Percentiles rank a stretch among this genome's conserved stretches.
Evolutionary conservation across 192 early-diverging fungal genomes (phyloP).

Genomic region (Coemansia sp.): DNA sequence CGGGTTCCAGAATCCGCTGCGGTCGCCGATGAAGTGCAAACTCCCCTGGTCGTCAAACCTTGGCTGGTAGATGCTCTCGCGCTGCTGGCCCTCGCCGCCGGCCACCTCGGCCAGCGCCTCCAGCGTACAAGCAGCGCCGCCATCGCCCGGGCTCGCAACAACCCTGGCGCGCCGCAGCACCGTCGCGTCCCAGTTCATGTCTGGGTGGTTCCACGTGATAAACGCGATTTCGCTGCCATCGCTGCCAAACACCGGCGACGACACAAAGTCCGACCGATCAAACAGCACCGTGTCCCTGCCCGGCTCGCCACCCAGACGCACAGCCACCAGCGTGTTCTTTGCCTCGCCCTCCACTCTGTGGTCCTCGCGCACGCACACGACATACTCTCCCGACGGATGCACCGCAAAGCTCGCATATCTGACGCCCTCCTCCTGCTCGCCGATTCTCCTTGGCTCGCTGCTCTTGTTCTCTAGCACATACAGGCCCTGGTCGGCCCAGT

Average conservation of each 20-base stretch:
- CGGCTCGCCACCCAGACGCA: constrained; percentile 42
- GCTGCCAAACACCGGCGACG: constrained; percentile 61
- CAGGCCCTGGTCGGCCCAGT: constrained; percentile 60
- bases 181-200: constrained; percentile 82
- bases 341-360: constrained; percentile 59
- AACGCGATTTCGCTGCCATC: constrained; percentile 60
- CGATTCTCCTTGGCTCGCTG: constrained; percentile 40
- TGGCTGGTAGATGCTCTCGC: constrained; percentile 64
- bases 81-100: constrained; percentile 18
- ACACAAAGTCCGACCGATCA: constrained; percentile 67
- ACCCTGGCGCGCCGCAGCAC: constrained; percentile 57
- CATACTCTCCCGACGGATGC: constrained; percentile 57
- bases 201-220: constrained; percentile 71
- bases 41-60: constrained; percentile 58
- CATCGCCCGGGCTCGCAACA: background rate
- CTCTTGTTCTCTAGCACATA: constrained; percentile 51
- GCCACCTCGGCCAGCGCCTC: constrained; percentile 23
- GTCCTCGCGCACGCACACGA: constrained; percentile 71
- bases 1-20: constrained; percentile 71
- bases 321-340: constrained; percentile 59
- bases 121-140: background rate
- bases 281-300: constrained; percentile 50
- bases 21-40: constrained; percentile 69
- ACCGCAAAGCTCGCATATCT: constrained; percentile 71
- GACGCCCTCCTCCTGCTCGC: constrained; percentile 46